Evolutionary conservation across 78 protist species (phyloP), one percentile per base, ranked within the genome.

Genomic region (Parvularia atlantis): DNA sequence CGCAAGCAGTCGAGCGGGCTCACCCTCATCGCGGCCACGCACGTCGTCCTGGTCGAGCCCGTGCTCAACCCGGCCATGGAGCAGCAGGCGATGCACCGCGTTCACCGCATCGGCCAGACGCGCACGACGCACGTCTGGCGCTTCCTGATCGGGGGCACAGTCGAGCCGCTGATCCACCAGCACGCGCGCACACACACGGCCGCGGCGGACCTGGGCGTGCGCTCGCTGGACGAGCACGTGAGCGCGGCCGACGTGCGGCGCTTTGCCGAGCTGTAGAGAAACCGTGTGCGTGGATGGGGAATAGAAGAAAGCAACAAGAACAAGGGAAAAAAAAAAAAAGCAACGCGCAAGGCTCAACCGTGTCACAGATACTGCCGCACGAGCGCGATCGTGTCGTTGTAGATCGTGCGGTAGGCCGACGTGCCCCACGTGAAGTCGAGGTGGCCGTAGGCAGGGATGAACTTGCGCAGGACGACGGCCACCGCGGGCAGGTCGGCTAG

Each of bases 1-100:
- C 13, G 30, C 22, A 44, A 41, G 17, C 66, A 80, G 43, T 77
- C 78, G 11, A 80, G 69, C 69, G 89, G 89, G 40, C 28, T 84
- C 46, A 80, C 66, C 28, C 46, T 84, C 1, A 71, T 67, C 35
- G 89, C 68, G 30, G 89, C 89, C 16, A 73, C 77, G 28, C 83
- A 78, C 39, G 75, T 84, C 35, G 35, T 84, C n/a, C 48, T 76
- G 19, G 78, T 80, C 30, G 89, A 84, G 66, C 89, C 89, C 17
- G 24, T 80, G 4, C 58, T 83, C 37, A 61, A 83, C 58, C 73
- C 69, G 5, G 72, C 73, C 37, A 67, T 72, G 20, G 83, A 80
- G 59, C 41, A 44, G 44, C 88, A 83, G 59, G 88, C 88, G 1
- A 46, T 83, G 36, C 66, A 69, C 30, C 64, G 88, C 30, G 69